Evolutionary conservation across 495 filamentous ascomycete genomes (phyloP).

Genomic region (Aspergillus mulundensis): DNA sequence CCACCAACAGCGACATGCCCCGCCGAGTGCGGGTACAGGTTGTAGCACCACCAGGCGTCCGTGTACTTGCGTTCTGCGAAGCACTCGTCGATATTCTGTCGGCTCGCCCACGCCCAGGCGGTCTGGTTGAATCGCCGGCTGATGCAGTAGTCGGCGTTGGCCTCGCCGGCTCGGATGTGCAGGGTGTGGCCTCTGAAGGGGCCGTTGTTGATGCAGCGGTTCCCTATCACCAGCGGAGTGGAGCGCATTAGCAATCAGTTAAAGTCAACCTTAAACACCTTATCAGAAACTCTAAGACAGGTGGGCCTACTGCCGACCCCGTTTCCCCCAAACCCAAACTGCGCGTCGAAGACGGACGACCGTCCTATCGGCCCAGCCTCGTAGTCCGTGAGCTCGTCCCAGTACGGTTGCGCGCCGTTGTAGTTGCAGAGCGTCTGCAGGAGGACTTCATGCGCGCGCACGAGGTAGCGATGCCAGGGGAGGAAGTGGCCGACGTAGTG

Average conservation of each 20-base stretch:
- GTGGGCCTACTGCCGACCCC: not conserved
- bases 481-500: constrained; percentile 6
- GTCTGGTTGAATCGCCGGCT: not conserved
- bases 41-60: constrained; percentile 6
- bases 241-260: not conserved
- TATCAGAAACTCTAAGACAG: not conserved
- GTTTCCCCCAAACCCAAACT: constrained; percentile 6
- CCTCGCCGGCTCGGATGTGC: not conserved
- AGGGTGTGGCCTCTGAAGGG: not conserved
- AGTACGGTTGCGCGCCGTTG: constrained; percentile 6
- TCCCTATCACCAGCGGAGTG: not conserved
- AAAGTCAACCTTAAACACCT: not conserved
- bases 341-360: not conserved
- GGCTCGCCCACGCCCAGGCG: not conserved
- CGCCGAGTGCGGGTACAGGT: constrained; percentile 2
- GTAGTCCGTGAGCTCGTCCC: constrained; percentile 3
- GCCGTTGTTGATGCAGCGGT: not conserved
- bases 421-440: constrained; percentile 1
- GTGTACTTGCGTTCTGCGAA: not conserved
- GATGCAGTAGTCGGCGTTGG: not conserved
- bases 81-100: not conserved
- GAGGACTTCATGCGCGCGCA: constrained; percentile 3
- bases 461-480: constrained; percentile 8
- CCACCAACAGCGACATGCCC: constrained; percentile 1
- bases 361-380: not conserved